phyloP scores from a whole-genome alignment of 2,329 filamentous ascomycete species.

The Fusarium tuaranense region DNA sequence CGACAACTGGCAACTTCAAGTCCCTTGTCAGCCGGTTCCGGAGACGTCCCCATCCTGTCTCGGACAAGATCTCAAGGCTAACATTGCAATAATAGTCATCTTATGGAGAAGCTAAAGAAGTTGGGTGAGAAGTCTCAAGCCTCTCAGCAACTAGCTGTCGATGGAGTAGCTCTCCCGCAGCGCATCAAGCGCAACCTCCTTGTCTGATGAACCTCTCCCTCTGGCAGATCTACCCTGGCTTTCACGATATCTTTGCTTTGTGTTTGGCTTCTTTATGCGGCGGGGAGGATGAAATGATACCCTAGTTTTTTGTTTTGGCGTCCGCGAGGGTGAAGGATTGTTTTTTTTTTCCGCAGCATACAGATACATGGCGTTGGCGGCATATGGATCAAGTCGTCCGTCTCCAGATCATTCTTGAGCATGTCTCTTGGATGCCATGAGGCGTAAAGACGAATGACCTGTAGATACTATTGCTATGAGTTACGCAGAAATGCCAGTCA shows the following conservation, averaged over 20 bases:
- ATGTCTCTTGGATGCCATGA: neutral
- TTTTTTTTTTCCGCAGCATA: neutral
- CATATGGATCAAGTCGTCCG: neutral
- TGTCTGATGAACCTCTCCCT: conserved; percentile 19
- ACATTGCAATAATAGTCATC: conserved; percentile 56
- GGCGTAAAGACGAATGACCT: neutral
- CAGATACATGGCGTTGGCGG: neutral
- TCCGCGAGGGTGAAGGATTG: conserved; percentile 8
- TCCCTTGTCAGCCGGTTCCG: conserved; percentile 42
- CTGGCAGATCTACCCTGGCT: neutral
- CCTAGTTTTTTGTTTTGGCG: conserved; percentile 31
- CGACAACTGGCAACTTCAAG: conserved; percentile 38
- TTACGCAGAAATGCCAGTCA: conserved; percentile 16
- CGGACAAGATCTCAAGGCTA: conserved; percentile 47
- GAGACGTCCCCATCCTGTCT: conserved; percentile 43
- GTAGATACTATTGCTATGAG: neutral
- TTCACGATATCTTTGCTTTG: neutral
- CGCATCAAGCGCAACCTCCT: conserved; percentile 59
- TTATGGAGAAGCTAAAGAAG: conserved; percentile 66
- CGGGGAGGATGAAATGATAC: conserved; percentile 29
- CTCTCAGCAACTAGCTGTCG: conserved; percentile 47
- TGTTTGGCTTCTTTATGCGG: conserved; percentile 2
- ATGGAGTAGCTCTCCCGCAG: conserved; percentile 51
- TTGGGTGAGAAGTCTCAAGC: conserved; percentile 55
- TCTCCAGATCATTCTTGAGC: neutral